Percentiles rank a stretch among this genome's conserved stretches.
These are phyloP conservation scores for Serendipita sp. DNA, from an alignment of 768 basidiomycete genomes.

Conservation along the genomic window DNA sequence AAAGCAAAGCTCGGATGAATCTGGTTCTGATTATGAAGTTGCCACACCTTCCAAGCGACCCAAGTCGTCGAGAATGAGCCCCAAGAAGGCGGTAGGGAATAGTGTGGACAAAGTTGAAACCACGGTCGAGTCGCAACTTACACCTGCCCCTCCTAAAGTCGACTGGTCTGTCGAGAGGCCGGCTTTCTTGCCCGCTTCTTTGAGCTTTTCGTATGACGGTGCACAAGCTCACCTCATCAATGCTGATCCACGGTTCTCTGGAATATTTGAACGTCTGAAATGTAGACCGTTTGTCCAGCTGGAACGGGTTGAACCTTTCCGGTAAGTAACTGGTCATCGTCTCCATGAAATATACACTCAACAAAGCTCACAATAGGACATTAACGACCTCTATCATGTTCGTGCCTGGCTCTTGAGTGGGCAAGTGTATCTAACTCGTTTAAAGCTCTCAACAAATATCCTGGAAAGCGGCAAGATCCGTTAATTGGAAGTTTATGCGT, in stretches of 20 bases:
- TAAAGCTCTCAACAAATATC: constrained; percentile 64
- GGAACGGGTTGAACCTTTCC: constrained; percentile 68
- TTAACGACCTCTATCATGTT: constrained; percentile 58
- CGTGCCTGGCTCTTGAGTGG: constrained; percentile 14
- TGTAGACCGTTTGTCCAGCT: constrained; percentile 67
- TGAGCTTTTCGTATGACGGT: constrained; percentile 61
- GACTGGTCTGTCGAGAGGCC: constrained; percentile 8
- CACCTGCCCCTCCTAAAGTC: neutral
- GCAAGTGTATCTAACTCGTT: neutral
- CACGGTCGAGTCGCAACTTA: neutral
- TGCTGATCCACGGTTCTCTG: constrained; percentile 53
- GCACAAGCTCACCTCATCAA: constrained; percentile 55
- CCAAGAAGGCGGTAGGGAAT: neutral
- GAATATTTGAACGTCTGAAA: constrained; percentile 42
- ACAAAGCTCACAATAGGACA: constrained; percentile 26
- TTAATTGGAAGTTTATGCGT: constrained; percentile 61
- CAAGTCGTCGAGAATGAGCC: neutral
- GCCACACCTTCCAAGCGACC: neutral
- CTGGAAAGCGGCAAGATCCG: constrained; percentile 72
- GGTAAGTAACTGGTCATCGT: constrained; percentile 24
- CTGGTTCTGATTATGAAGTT: constrained; percentile 1
- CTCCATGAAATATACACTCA: no score
- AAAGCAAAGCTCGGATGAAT: neutral
- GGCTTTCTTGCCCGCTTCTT: constrained; percentile 44
- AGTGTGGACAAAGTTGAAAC: neutral